Evolutionary conservation across 257 asterid genomes (phyloP).

Genomic region (Plantago major): DNA sequence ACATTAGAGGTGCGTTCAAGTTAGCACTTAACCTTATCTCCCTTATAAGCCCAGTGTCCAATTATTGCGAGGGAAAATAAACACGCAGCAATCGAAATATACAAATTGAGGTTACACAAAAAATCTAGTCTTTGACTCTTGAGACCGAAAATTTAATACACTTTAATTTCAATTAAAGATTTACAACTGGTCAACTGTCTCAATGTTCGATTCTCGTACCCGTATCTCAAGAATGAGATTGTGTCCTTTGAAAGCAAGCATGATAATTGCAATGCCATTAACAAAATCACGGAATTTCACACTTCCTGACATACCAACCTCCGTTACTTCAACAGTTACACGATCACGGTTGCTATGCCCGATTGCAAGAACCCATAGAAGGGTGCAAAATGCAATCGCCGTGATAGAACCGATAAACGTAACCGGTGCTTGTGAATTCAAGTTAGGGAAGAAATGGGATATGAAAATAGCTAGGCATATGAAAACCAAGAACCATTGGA

Average conservation of each 20-base stretch:
- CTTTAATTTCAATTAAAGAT: no score
- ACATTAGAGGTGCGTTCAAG: no score
- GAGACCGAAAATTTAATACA: no score
- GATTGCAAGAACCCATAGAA: slow-evolving; percentile 42
- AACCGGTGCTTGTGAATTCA: slow-evolving; percentile 39
- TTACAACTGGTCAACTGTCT: no score
- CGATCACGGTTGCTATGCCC: slow-evolving; percentile 16
- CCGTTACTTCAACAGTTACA: neutral
- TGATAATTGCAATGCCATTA: slow-evolving; percentile 40
- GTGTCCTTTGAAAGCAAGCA: slow-evolving; percentile 66
- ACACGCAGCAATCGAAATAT: slow-evolving; percentile 38
- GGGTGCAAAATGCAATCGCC: slow-evolving; percentile 31
- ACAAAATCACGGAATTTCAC: slow-evolving; percentile 30
- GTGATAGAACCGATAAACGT: slow-evolving; percentile 48
- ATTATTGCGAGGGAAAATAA: slow-evolving; percentile 52
- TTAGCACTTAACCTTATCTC: slow-evolving; percentile 17
- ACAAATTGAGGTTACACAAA: no score
- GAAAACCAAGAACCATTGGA: slow-evolving; percentile 57
- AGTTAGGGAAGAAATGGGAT: slow-evolving; percentile 53
- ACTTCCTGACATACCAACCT: neutral
- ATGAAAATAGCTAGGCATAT: slow-evolving; percentile 37
- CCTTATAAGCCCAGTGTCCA: slow-evolving; percentile 54
- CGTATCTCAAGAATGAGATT: slow-evolving; percentile 69
- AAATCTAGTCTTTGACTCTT: no score
- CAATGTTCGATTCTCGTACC: slow-evolving; percentile 18